Conservation (phyloP, 129 eudicot species). For the Calendula officinalis region DNA sequence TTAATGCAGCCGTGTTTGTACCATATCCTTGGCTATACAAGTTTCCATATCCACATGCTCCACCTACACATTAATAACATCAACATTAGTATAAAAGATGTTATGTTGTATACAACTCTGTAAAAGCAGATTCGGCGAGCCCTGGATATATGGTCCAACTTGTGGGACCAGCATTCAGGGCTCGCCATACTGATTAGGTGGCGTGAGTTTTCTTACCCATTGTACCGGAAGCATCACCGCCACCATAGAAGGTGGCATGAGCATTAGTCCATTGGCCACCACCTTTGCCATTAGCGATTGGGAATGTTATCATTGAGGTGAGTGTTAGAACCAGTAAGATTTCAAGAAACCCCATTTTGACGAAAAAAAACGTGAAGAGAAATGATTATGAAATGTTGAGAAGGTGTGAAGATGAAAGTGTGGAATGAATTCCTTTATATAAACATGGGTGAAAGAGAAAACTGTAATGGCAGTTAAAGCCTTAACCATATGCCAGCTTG, state of each 20-base stretch:
- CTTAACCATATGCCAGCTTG: conserved; percentile 37
- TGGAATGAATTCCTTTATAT: conserved; percentile 31
- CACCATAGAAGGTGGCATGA: conserved; percentile 40
- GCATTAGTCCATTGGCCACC: conserved; percentile 26
- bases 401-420: conserved; percentile 33
- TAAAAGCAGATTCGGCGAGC: too few relatives aligned
- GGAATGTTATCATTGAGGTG: conserved; percentile 23
- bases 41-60: conserved; percentile 27
- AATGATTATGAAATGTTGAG: conserved; percentile 17
- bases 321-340: conserved; percentile 19
- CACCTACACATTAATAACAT: conserved; percentile 13
- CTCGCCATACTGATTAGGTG: background rate
- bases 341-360: conserved; percentile 35
- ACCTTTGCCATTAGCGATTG: conserved; percentile 16
- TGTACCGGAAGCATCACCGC: conserved; percentile 38
- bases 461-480: conserved; percentile 36
- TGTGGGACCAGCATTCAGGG: too few relatives aligned
- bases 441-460: conserved; percentile 21
- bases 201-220: conserved; percentile 34
- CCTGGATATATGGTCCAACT: too few relatives aligned
- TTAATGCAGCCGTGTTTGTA: conserved; percentile 17
- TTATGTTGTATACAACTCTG: too few relatives aligned
- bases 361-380: conserved; percentile 11
- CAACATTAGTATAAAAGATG: background rate
- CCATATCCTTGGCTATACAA: conserved; percentile 65